A percentile compares a stretch with the other conserved stretches of the same genome.
phyloP scores from a whole-genome alignment of 768 basidiomycete species.

The Suillus paluster region DNA sequence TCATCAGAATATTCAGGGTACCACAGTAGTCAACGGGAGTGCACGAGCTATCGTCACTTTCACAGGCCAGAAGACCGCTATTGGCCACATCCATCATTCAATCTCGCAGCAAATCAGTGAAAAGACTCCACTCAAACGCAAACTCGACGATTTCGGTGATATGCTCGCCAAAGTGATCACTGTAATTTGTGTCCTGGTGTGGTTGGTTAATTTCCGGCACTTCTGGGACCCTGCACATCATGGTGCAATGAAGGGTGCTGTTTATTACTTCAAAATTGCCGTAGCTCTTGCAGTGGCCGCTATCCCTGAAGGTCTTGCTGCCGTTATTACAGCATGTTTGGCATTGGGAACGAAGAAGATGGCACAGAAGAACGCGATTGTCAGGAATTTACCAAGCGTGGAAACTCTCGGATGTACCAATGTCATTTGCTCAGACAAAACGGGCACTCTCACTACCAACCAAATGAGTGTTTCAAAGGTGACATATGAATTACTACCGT shows the following conservation, averaged over 20 bases:
- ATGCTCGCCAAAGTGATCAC: constrained; percentile 97
- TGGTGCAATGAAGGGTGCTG: constrained; percentile 87
- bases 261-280: constrained; percentile 99
- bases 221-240: constrained; percentile 96
- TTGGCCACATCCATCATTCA: constrained; percentile 97
- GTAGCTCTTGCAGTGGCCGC: constrained; percentile 99
- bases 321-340: constrained; percentile 96
- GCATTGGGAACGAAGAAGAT: constrained; percentile 98
- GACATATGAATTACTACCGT: constrained; percentile 22
- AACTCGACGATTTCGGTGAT: constrained; percentile 98
- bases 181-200: constrained; percentile 96
- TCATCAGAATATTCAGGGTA: constrained; percentile 60
- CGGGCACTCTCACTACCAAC: constrained; percentile 93
- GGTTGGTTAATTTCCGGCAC: constrained; percentile 96
- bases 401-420: constrained; percentile 98
- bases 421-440: constrained; percentile 99
- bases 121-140: constrained; percentile 96
- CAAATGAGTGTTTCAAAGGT: constrained; percentile 95
- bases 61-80: constrained; percentile 87
- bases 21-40: constrained; percentile 93
- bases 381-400: constrained; percentile 93
- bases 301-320: constrained; percentile 97
- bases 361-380: constrained; percentile 99
- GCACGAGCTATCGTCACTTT: constrained; percentile 87
- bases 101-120: constrained; percentile 92